Evolutionary conservation across 2,329 filamentous ascomycete genomes (phyloP).

Genomic region (Ophiostoma sp.): DNA sequence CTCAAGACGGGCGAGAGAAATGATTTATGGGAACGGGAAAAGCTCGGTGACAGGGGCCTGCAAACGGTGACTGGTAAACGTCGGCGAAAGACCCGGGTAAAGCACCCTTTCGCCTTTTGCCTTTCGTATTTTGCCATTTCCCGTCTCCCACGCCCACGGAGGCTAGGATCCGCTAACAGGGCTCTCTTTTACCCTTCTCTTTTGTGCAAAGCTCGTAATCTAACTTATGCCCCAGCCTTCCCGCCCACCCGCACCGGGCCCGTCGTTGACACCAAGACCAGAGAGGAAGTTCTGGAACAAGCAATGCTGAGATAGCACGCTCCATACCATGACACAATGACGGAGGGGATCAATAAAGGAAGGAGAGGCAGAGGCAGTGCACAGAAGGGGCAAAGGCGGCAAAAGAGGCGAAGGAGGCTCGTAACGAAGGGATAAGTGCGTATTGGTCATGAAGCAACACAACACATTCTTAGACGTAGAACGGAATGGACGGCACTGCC

Average conservation of each 20-base stretch:
- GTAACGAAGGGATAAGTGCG: no score
- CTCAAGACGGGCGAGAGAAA: no score
- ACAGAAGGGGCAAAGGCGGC: neutral
- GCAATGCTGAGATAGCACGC: neutral
- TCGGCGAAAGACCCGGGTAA: constrained; percentile 10
- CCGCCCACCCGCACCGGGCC: neutral
- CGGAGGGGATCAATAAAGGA: neutral
- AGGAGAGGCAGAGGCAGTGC: neutral
- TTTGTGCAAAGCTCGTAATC: no score
- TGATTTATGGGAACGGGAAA: neutral
- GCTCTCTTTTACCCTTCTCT: neutral
- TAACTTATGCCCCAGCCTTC: neutral
- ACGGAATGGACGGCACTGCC: no score
- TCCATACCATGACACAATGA: neutral
- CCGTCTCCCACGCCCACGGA: no score
- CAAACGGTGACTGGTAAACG: neutral
- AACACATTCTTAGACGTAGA: no score
- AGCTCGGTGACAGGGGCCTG: constrained; percentile 4
- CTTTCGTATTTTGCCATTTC: no score
- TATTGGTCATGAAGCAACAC: no score
- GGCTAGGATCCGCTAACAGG: constrained; percentile 8
- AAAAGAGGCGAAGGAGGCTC: no score
- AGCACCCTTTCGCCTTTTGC: neutral
- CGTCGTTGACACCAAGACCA: neutral
- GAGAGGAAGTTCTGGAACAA: constrained; percentile 12